These are phyloP conservation scores for Geranomyces michiganensis DNA, from an alignment of 192 early-diverging fungal species.

Conservation along the genomic window DNA sequence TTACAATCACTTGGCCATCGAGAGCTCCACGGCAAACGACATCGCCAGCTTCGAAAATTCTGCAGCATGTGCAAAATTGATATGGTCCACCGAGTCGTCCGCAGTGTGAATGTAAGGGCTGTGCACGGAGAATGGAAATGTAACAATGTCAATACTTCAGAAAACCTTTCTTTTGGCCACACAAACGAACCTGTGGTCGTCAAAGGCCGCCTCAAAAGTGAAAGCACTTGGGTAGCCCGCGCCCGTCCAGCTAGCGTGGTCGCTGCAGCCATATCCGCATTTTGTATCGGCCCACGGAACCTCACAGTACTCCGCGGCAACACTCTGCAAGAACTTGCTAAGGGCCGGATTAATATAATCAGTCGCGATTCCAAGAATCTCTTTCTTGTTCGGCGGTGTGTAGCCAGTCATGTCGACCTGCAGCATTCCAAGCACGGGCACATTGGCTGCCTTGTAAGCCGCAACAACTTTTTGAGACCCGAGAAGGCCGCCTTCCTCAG, in stretches of 20 bases:
- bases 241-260: slow-evolving; percentile 91
- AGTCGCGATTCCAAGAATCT: slow-evolving; percentile 73
- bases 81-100: slow-evolving; percentile 72
- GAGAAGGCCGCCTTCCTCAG: slow-evolving; percentile 79
- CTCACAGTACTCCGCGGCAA: slow-evolving; percentile 67
- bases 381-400: slow-evolving; percentile 52
- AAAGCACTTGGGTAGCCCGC: slow-evolving; percentile 85
- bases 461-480: slow-evolving; percentile 84
- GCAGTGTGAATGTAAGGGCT: slow-evolving; percentile 81
- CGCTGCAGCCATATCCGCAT: slow-evolving; percentile 81
- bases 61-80: slow-evolving; percentile 86
- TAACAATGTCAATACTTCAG: no score
- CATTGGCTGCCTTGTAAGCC: slow-evolving; percentile 62
- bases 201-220: slow-evolving; percentile 56
- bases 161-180: no score
- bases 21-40: slow-evolving; percentile 83
- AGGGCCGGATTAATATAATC: slow-evolving; percentile 75
- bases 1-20: slow-evolving; percentile 20
- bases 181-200: neutral
- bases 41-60: slow-evolving; percentile 84
- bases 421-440: slow-evolving; percentile 73
- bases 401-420: slow-evolving; percentile 98
- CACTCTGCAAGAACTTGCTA: slow-evolving; percentile 49
- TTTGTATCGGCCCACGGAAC: slow-evolving; percentile 70
- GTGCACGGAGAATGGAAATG: neutral